A percentile compares a stretch with the other conserved stretches of the same genome.
phyloP scores from a whole-genome alignment of 148 eudicot genomes.

The Limonium bicolor region DNA sequence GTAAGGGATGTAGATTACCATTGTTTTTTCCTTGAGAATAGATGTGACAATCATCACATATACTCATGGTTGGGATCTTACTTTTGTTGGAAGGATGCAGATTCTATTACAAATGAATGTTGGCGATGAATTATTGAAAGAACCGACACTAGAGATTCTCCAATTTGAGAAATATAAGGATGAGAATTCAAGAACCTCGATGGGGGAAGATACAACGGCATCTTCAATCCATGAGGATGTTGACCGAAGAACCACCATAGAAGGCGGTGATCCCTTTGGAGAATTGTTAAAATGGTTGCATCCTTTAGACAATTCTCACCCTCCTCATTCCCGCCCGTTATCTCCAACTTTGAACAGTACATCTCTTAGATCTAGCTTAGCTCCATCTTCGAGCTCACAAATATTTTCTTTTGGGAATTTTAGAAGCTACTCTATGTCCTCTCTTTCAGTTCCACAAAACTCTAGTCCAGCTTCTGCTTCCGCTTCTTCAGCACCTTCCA shows the following conservation, averaged over 20 bases:
- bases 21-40: too few relatives aligned
- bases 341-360: constrained; percentile 50
- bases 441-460: constrained; percentile 47
- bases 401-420: constrained; percentile 72
- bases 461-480: constrained; percentile 30
- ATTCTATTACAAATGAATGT: constrained; percentile 84
- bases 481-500: too few relatives aligned
- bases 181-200: constrained; percentile 11
- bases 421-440: constrained; percentile 94
- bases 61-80: constrained; percentile 21
- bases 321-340: constrained; percentile 33
- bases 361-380: constrained; percentile 31
- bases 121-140: constrained; percentile 50
- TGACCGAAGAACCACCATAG: constrained; percentile 1
- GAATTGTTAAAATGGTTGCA: constrained; percentile 82
- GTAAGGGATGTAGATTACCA: too few relatives aligned
- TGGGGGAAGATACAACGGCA: constrained; percentile 16
- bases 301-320: constrained; percentile 62
- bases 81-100: constrained; percentile 90
- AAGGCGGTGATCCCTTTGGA: constrained; percentile 41
- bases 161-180: constrained; percentile 75
- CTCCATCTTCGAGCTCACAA: constrained; percentile 64
- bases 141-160: constrained; percentile 73
- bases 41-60: too few relatives aligned
- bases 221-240: constrained; percentile 28